phyloP scores from a whole-genome alignment of 2,329 filamentous ascomycete species.

The Aspergillus ruber region DNA sequence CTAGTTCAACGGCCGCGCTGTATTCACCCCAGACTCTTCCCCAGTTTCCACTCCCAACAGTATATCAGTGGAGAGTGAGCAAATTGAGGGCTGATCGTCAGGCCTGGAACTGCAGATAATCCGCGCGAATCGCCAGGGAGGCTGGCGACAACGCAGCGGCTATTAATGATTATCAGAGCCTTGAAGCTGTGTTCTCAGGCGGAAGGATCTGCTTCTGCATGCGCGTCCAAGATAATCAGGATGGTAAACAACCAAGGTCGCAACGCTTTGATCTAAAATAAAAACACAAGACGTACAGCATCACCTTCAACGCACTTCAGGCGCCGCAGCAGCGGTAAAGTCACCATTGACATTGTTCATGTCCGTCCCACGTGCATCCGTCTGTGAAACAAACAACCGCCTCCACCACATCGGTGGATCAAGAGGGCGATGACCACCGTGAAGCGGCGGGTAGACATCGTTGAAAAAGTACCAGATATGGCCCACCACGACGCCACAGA shows the following conservation, averaged over 20 bases:
- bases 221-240: not conserved
- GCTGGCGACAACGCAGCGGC: too few species aligned
- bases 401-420: constrained; percentile 90
- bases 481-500: constrained; percentile 88
- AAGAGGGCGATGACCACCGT: constrained; percentile 75
- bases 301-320: constrained; percentile 19
- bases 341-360: constrained; percentile 24
- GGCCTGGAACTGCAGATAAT: too few species aligned
- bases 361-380: constrained; percentile 15
- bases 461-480: constrained; percentile 98
- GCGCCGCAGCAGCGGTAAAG: constrained; percentile 28
- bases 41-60: too few species aligned
- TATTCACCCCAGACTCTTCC: too few species aligned
- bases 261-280: not conserved
- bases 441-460: constrained; percentile 89
- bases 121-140: too few species aligned
- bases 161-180: too few species aligned
- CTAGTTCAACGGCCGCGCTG: too few species aligned
- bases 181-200: too few species aligned
- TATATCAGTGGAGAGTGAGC: too few species aligned
- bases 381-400: constrained; percentile 60
- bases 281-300: not conserved
- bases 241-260: too few species aligned
- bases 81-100: too few species aligned
- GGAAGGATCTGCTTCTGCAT: too few species aligned